Evolutionary conservation across 805 yeast species (phyloP).

Genomic region (Spathaspora arborariae): DNA sequence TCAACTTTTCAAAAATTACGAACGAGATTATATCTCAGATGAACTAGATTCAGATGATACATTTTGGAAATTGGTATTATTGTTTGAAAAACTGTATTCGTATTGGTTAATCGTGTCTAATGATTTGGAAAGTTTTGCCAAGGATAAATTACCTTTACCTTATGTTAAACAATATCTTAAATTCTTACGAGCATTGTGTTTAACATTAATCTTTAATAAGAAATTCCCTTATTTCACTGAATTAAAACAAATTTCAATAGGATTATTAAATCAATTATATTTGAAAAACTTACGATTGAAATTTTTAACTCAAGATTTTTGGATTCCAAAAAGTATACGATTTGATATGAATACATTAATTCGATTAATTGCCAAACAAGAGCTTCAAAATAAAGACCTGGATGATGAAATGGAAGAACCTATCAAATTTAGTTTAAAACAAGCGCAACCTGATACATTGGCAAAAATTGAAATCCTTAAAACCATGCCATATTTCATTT

Average conservation of each 20-base stretch:
- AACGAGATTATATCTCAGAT: slow-evolving; percentile 12
- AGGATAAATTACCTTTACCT: slow-evolving; percentile 35
- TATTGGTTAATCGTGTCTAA: slow-evolving; percentile 65
- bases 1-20: slow-evolving; percentile 6
- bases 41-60: slow-evolving; percentile 6
- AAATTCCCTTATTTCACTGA: slow-evolving; percentile 7
- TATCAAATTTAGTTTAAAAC: slow-evolving; percentile 1
- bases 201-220: slow-evolving; percentile 44
- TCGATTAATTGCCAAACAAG: slow-evolving; percentile 39
- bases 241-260: slow-evolving; percentile 37
- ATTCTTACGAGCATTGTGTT: slow-evolving; percentile 49
- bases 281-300: slow-evolving; percentile 59
- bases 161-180: slow-evolving; percentile 39
- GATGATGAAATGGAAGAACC: slow-evolving; percentile 11
- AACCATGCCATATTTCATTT: slow-evolving; percentile 73
- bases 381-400: slow-evolving; percentile 25
- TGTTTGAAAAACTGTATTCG: slow-evolving; percentile 60
- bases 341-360: slow-evolving; percentile 37
- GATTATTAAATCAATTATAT: slow-evolving; percentile 61
- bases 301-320: slow-evolving; percentile 47
- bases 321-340: slow-evolving; percentile 41
- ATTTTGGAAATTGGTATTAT: slow-evolving; percentile 38
- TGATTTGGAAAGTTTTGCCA: slow-evolving; percentile 54
- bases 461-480: slow-evolving; percentile 49
- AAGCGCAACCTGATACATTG: slow-evolving; percentile 7